phyloP scores from a whole-genome alignment of 805 yeast species.

The Starmerella riodocensis region DNA sequence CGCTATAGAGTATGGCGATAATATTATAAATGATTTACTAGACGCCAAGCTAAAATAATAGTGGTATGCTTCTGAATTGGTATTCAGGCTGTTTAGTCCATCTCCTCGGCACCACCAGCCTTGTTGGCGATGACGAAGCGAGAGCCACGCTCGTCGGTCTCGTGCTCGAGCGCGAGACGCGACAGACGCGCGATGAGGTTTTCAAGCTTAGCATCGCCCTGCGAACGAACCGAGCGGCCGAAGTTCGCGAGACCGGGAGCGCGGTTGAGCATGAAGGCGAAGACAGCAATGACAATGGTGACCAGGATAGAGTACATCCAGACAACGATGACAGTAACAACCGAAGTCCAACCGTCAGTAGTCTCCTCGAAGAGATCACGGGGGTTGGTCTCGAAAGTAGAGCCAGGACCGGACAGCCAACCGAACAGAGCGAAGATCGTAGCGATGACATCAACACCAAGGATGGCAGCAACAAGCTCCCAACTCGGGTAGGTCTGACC shows the following conservation, averaged over 20 bases:
- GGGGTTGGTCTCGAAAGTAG: slow-evolving; percentile 25
- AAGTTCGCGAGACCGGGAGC: slow-evolving; percentile 26
- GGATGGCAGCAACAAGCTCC: slow-evolving; percentile 92
- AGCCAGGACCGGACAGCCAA: slow-evolving; percentile 48
- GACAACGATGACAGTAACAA: slow-evolving; percentile 82
- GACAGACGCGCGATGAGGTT: slow-evolving; percentile 29
- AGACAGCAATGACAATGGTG: slow-evolving; percentile 91
- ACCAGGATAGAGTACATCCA: slow-evolving; percentile 93
- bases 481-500: slow-evolving; percentile 98
- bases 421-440: slow-evolving; percentile 88
- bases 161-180: slow-evolving; percentile 30
- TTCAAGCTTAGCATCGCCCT: slow-evolving; percentile 27
- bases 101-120: slow-evolving; percentile 28
- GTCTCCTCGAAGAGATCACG: slow-evolving; percentile 36
- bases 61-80: slow-evolving; percentile 12
- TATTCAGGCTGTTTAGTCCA: slow-evolving; percentile 21
- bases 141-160: slow-evolving; percentile 25
- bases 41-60: slow-evolving; percentile 8
- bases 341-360: slow-evolving; percentile 82
- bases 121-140: slow-evolving; percentile 27
- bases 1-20: slow-evolving; percentile 8
- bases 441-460: slow-evolving; percentile 79
- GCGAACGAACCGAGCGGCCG: slow-evolving; percentile 26
- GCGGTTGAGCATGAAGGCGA: slow-evolving; percentile 60
- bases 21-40: slow-evolving; percentile 5